These are phyloP conservation scores for Quercus tomentella DNA, from an alignment of 331 rosid species.

Conservation along the genomic window DNA sequence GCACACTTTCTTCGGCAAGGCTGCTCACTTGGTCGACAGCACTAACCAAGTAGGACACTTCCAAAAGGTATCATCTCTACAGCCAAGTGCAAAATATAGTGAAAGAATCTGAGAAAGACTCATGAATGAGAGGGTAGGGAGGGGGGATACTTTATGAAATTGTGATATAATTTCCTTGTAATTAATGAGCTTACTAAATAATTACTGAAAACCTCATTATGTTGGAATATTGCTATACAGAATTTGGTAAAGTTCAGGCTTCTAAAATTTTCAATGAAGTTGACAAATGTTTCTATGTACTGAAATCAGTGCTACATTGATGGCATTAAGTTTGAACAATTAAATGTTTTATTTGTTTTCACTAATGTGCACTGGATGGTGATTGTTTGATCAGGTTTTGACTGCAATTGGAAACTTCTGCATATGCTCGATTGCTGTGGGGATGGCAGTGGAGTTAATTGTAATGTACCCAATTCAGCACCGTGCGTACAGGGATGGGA, in stretches of 20 bases:
- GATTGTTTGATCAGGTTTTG: conserved; percentile 51
- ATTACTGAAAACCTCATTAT: not conserved
- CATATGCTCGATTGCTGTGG: conserved; percentile 79
- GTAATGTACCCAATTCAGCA: conserved; percentile 89
- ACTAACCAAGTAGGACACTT: conserved; percentile 80
- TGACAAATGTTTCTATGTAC: not conserved
- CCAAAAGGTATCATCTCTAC: conserved; percentile 57
- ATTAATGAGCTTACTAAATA: not conserved
- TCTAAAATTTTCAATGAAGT: not conserved
- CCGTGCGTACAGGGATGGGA: conserved; percentile 71
- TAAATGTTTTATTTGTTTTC: not conserved
- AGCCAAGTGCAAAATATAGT: not conserved
- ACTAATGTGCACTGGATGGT: conserved; percentile 12
- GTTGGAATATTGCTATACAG: not conserved
- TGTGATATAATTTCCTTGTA: not conserved
- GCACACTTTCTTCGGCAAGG: conserved; percentile 95
- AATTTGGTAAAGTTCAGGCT: not conserved
- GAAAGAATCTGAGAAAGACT: not conserved
- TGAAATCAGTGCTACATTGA: not conserved
- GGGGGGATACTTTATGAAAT: not conserved
- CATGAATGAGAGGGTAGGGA: not conserved
- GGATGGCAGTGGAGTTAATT: conserved; percentile 65
- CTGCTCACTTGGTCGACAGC: conserved; percentile 91
- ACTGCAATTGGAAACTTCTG: conserved; percentile 96
- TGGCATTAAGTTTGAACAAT: not conserved